Evolutionary conservation across 2,329 filamentous ascomycete genomes (phyloP), one percentile per base, ranked within the genome.

Genomic region (Colletotrichum caudatum): DNA sequence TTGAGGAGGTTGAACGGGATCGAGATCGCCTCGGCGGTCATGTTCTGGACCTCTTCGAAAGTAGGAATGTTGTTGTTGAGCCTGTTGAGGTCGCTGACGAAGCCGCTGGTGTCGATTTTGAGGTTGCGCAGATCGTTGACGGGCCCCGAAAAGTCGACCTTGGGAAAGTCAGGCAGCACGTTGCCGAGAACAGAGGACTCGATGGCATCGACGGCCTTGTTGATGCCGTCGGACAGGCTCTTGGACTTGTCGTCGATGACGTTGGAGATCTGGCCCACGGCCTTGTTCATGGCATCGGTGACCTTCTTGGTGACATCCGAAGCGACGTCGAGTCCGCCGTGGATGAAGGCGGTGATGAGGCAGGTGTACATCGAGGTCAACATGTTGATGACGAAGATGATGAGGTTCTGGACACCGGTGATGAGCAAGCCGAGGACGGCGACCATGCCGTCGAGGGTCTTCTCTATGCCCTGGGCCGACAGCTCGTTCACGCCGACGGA

Each of bases 341-440:
- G 89, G 67, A 98, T 88, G 59, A 94, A 91, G 74, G 97, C 89
- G 39, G 93, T 93, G 78, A 97, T 93, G 64, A 99, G 88, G 78
- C 96, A 99, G 75, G 94, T 87, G 78, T 97, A 98, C 20, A 94
- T 98, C 62, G 91, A 92, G 56, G 94, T 95, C 82, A 97, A 88
- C 83, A 98, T 92, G 80, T 97, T 94, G 84, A 99, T 94, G 79
- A 94, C 89, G 82, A 98, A 99, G 74, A 98, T 86, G 74, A 98
- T 91, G 65, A 98, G 91, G 79, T 93, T 91, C 82, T 97, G 92
- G 16, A 98, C 91, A 51, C 90, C 94, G 39, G 92, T 95, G 74
- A 98, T 85, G 72, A 92, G 91, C 79, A 98, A 86, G 73, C 91
- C 86, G 62, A 98, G 87, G 82, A 96, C 90, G 53, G 90, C 86